phyloP scores from a whole-genome alignment of 345 rosid genomes.

The Iberis pinnata region DNA sequence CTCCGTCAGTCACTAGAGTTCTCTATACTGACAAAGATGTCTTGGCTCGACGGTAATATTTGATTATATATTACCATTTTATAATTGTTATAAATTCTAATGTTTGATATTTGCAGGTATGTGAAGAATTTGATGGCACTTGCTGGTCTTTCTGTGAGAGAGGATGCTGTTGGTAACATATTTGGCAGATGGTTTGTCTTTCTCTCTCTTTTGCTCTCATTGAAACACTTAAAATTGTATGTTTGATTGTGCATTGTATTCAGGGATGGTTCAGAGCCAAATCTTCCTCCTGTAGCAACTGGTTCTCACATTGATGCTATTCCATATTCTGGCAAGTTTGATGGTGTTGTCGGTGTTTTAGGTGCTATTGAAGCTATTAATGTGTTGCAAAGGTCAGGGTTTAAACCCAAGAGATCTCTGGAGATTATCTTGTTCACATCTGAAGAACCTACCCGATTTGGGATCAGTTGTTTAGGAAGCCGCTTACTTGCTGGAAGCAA shows the following conservation, averaged over 20 bases:
- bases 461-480: slow-evolving; percentile 95
- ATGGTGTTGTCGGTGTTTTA: slow-evolving; percentile 93
- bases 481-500: slow-evolving; percentile 74
- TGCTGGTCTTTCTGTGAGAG: slow-evolving; percentile 70
- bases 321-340: slow-evolving; percentile 93
- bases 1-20: slow-evolving; percentile 83
- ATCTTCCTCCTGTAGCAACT: slow-evolving; percentile 68
- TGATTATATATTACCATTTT: neutral
- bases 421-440: slow-evolving; percentile 86
- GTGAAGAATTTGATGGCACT: slow-evolving; percentile 70
- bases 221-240: neutral
- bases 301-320: slow-evolving; percentile 98
- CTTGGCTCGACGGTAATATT: slow-evolving; percentile 60
- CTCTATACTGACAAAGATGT: slow-evolving; percentile 77
- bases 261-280: slow-evolving; percentile 69
- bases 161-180: slow-evolving; percentile 92
- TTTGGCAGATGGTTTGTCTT: slow-evolving; percentile 85
- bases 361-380: slow-evolving; percentile 95
- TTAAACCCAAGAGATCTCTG: slow-evolving; percentile 75
- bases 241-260: neutral
- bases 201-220: neutral
- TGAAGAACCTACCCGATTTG: slow-evolving; percentile 95
- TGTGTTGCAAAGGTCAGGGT: slow-evolving; percentile 77
- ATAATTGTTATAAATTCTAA: neutral
- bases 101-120: slow-evolving; percentile 41